Evolutionary conservation across 805 yeast genomes (phyloP).

Genomic region (Wickerhamiella dianesei): DNA sequence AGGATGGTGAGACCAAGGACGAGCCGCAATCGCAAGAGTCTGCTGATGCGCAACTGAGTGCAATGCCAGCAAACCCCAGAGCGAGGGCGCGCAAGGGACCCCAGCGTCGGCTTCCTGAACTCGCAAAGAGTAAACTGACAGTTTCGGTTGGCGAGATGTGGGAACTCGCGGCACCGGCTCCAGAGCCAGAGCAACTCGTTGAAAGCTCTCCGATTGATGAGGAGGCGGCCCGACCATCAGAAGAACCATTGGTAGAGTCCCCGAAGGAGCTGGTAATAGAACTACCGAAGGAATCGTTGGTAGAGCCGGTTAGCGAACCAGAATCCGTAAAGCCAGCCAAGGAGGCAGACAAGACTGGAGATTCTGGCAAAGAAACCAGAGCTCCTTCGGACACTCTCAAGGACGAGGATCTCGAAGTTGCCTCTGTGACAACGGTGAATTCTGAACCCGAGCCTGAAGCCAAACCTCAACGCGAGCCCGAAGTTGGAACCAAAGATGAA

Average conservation of each 20-base stretch:
- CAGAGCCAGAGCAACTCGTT: not conserved
- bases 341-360: too few species aligned
- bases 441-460: not conserved
- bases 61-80: slow-evolving; percentile 15
- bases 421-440: too few species aligned
- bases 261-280: too few species aligned
- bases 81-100: slow-evolving; percentile 22
- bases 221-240: too few species aligned
- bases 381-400: too few species aligned
- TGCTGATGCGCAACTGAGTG: slow-evolving; percentile 13
- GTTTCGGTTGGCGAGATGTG: slow-evolving; percentile 14
- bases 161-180: not conserved
- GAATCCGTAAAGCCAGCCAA: too few species aligned
- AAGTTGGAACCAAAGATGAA: not conserved
- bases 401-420: too few species aligned
- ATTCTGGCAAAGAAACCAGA: too few species aligned
- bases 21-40: slow-evolving; percentile 7
- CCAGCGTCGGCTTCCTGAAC: slow-evolving; percentile 22
- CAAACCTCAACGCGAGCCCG: not conserved
- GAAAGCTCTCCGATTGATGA: too few species aligned
- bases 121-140: slow-evolving; percentile 18
- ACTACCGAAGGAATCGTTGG: too few species aligned
- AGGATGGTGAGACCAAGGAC: not conserved
- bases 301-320: too few species aligned
- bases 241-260: too few species aligned